phyloP scores from a whole-genome alignment of 1,284 basidiomycete genomes.

The Limonomyces culmigenus region DNA sequence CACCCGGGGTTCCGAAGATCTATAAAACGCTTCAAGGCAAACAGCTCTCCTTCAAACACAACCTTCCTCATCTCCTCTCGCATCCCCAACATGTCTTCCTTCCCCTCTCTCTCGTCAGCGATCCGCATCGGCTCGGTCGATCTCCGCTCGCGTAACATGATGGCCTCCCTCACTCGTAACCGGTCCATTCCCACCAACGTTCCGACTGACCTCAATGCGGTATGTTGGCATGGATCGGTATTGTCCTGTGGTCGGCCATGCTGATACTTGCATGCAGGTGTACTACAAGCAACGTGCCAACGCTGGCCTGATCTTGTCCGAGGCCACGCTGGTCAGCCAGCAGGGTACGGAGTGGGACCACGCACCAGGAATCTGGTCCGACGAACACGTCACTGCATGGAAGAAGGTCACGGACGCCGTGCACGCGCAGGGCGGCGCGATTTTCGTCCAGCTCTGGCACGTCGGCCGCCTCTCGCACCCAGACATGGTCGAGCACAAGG shows the following conservation, averaged over 20 bases:
- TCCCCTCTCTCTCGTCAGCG: too few species aligned
- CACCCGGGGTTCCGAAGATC: too few species aligned
- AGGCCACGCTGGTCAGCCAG: slow-evolving; percentile 13
- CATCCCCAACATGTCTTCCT: too few species aligned
- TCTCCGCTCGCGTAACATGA: slow-evolving; percentile 13
- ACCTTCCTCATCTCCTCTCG: too few species aligned
- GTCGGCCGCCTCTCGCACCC: neutral
- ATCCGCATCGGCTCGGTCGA: too few species aligned
- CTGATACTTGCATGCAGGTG: too few species aligned
- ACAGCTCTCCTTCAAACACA: too few species aligned
- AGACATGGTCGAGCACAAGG: neutral
- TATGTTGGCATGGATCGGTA: neutral
- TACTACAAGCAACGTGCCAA: slow-evolving; percentile 16
- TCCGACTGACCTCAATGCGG: slow-evolving; percentile 5
- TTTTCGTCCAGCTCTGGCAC: neutral
- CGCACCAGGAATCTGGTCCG: slow-evolving; percentile 8
- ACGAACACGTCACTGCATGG: slow-evolving; percentile 7
- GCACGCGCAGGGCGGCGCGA: neutral
- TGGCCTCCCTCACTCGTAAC: slow-evolving; percentile 17
- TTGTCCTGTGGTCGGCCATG: neutral
- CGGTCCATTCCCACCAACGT: slow-evolving; percentile 10
- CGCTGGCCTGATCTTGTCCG: slow-evolving; percentile 16
- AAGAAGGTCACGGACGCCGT: neutral
- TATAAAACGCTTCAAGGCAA: too few species aligned
- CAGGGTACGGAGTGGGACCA: slow-evolving; percentile 7